Base-by-base conservation (phyloP, 2,329 filamentous ascomycete genomes). In the Fusarium decemcellulare region DNA sequence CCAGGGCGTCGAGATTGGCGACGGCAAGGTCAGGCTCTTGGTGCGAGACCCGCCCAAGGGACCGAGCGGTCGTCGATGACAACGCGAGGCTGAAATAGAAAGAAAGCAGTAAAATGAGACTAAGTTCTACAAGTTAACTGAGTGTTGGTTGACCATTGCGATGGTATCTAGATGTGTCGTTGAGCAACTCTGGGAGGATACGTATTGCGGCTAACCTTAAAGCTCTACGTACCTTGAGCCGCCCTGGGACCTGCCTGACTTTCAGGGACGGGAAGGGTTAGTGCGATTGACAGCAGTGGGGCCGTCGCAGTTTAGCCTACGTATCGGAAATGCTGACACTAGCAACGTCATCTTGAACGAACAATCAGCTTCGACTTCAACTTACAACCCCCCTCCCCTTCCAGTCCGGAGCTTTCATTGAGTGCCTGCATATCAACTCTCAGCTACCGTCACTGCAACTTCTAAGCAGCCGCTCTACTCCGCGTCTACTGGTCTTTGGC, bases 1-100 rank as follows among this genome's bases (percentile, higher is more conserved):
- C 70, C 87, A 91, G 76, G 89, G 89, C n/a, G 86, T 90, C 44
- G 89, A 91, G 80, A 91, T 91, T 75, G 89, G 89, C 32, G 88
- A 90, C 63, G 89, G 89, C 70, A 91, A 90, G 79, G 88, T 91
- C 59, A 85, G 88, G 78, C 83, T 91, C 73, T 81, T 91, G 68
- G 89, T 91, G 58, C 83, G 89, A 71, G 88, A 89, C 70, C 83
- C 86, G 64, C 85, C 87, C 59, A 88, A 87, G 80, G 86, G 86
- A 3, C 86, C 87, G n/a, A 84, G 84, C 67, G 82, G 80, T 53
- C 82, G 80, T 62, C 80, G 84, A 78, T 82, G 80, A 78, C 81
- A 63, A 68, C 36, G 51, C 67, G 52, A 65, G 59, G 63, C 53
- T 44, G 58, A 73, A 78, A 76, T 62, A 71, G 62, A 69, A 56